phyloP scores from a whole-genome alignment of 2,329 filamentous ascomycete genomes.

The Dactylellina cionopaga region DNA sequence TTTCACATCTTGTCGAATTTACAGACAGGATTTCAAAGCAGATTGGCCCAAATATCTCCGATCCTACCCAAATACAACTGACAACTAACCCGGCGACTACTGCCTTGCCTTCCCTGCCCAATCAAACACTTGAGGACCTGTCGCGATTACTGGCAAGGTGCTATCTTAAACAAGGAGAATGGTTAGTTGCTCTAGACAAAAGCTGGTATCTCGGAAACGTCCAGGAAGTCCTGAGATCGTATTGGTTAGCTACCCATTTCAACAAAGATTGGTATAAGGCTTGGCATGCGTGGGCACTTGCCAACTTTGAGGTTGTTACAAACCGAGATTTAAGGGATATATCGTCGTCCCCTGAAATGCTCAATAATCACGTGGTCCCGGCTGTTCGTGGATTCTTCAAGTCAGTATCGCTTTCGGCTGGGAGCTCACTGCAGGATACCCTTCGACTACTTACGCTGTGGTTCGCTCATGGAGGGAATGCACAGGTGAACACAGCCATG shows the following conservation, averaged over 20 bases:
- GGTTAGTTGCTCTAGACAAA: slow-evolving; percentile 85
- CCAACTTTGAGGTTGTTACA: slow-evolving; percentile 98
- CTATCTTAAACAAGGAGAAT: slow-evolving; percentile 95
- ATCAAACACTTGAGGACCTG: slow-evolving; percentile 65
- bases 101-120: slow-evolving; percentile 52
- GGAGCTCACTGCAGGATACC: slow-evolving; percentile 94
- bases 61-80: slow-evolving; percentile 20
- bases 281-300: slow-evolving; percentile 98
- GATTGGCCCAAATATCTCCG: slow-evolving; percentile 59
- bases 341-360: slow-evolving; percentile 71
- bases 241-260: slow-evolving; percentile 89
- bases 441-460: slow-evolving; percentile 90
- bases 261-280: slow-evolving; percentile 98
- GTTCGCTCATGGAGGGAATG: slow-evolving; percentile 90
- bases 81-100: slow-evolving; percentile 25
- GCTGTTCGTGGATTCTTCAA: slow-evolving; percentile 97
- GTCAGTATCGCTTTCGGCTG: slow-evolving; percentile 89
- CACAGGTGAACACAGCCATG: slow-evolving; percentile 87
- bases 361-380: slow-evolving; percentile 90
- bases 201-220: slow-evolving; percentile 85
- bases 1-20: slow-evolving; percentile 72
- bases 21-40: slow-evolving; percentile 70
- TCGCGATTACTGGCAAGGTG: slow-evolving; percentile 87
- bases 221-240: slow-evolving; percentile 88
- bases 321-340: slow-evolving; percentile 68